A percentile compares a stretch with the other conserved stretches of the same genome.
These are phyloP conservation scores for Sporisorium exsertum DNA, from an alignment of 1,284 basidiomycete genomes.

Conservation along the genomic window DNA sequence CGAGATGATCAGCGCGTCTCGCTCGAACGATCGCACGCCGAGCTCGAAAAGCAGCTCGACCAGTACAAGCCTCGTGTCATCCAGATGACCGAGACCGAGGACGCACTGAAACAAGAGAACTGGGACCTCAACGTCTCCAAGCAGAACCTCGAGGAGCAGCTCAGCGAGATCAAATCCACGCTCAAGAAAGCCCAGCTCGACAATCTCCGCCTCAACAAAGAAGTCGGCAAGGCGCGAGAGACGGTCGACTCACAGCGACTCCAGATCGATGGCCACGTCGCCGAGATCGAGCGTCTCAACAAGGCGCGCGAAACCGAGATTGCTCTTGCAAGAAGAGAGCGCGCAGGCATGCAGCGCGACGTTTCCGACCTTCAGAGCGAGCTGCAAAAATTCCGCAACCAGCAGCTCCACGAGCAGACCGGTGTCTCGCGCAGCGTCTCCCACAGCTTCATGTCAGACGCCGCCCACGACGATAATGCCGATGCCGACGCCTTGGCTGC, in stretches of 20 bases:
- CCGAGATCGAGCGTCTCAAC: conserved; percentile 80
- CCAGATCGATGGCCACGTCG: conserved; percentile 81
- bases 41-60: conserved; percentile 59
- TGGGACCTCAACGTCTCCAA: conserved; percentile 96
- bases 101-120: conserved; percentile 94
- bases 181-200: conserved; percentile 82
- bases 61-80: conserved; percentile 60
- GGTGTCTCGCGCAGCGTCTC: conserved; percentile 49
- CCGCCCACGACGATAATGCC: conserved; percentile 34
- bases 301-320: conserved; percentile 91
- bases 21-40: conserved; percentile 46
- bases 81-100: conserved; percentile 58
- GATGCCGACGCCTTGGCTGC: conserved; percentile 39
- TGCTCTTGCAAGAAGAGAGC: conserved; percentile 86
- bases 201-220: conserved; percentile 81
- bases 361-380: conserved; percentile 88
- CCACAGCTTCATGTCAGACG: conserved; percentile 53
- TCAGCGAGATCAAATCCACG: conserved; percentile 77
- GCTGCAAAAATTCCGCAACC: conserved; percentile 70
- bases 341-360: conserved; percentile 88
- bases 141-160: conserved; percentile 84
- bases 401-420: conserved; percentile 40
- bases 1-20: conserved; percentile 55
- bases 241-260: conserved; percentile 85
- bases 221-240: conserved; percentile 81